Conservation (phyloP, 75 land plant genomes). For the Isoetes taiwanensis region DNA sequence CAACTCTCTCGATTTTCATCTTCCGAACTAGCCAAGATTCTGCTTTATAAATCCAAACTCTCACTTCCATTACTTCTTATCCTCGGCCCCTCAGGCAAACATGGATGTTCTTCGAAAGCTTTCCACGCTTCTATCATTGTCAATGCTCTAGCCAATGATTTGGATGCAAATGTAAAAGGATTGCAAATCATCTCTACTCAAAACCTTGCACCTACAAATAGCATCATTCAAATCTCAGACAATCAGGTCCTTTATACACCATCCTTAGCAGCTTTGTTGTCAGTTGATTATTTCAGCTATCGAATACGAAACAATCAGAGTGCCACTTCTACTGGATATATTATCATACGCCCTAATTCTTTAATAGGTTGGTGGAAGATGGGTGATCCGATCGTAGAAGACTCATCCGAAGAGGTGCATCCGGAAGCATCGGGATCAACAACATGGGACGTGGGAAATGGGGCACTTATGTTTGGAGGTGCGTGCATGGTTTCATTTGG, state of each 20-base stretch:
- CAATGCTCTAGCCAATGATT: neutral
- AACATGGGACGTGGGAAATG: no score
- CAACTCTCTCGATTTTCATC: neutral
- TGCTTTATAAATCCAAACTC: neutral
- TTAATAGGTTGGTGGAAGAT: no score
- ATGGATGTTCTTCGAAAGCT: neutral
- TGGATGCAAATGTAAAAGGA: neutral
- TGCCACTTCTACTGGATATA: neutral
- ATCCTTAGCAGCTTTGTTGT: neutral
- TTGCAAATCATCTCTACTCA: neutral
- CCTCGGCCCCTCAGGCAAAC: neutral
- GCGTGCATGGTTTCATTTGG: no score
- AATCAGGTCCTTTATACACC: neutral
- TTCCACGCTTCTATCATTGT: neutral
- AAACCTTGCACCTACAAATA: neutral
- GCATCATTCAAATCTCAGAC: neutral
- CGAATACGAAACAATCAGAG: neutral
- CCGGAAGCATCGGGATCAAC: no score
- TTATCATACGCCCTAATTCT: neutral
- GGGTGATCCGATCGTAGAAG: no score
- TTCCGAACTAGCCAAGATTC: neutral
- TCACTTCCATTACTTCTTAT: neutral
- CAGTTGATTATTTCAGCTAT: neutral
- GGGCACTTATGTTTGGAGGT: no score
- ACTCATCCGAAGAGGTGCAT: no score